Evolutionary conservation across 805 yeast genomes (phyloP), one percentile per base, ranked within the genome.

Genomic region (Saccharomycopsis microspora): DNA sequence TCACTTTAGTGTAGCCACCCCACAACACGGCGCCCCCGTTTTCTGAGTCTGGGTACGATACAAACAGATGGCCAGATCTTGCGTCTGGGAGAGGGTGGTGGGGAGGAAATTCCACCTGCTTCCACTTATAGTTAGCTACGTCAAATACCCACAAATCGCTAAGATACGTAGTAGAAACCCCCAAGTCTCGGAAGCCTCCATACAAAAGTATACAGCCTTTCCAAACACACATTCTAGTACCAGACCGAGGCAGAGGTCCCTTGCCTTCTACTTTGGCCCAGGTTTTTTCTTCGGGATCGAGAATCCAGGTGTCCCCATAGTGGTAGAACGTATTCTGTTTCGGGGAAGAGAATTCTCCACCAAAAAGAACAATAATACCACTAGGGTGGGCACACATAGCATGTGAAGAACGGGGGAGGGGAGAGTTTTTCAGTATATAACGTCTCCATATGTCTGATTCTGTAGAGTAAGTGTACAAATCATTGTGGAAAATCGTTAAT

Each of bases 331-430:
- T 87, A 44, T 86, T 78, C 63, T 90, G 98, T 58, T 90, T 90
- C 3, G 97, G 97, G 10, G 95, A 85, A 1, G 96, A 85, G 57
- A 93, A 90, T 64, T 90, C 98, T 58, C 98, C 98, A 44, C 97
- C 98, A 66, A 87, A 93, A 70, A 90, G 65, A 51, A 90, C 62
- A 31, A 86, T 74, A 2, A 89, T 68, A 7, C 97, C 97, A 2
- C 88, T 78, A 1, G 96, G 95, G 64, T 90, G 97, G 0, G 85
- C 82, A 53, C 89, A 81, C 86, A 89, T 85, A 1, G 95, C 85
- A 56, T 94, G 96, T 0, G 96, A 87, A 0, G 95, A 85, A 53
- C 98, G 69, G 1, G 96, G 96, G 60, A 89, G 75, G 10, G 98
- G 98, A 0, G 94, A 64, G 60, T 90, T 90, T 57, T 84, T 85